These are phyloP conservation scores for Tolypocladium nubicola DNA, from an alignment of 2,329 filamentous ascomycete species.

Conservation along the genomic window DNA sequence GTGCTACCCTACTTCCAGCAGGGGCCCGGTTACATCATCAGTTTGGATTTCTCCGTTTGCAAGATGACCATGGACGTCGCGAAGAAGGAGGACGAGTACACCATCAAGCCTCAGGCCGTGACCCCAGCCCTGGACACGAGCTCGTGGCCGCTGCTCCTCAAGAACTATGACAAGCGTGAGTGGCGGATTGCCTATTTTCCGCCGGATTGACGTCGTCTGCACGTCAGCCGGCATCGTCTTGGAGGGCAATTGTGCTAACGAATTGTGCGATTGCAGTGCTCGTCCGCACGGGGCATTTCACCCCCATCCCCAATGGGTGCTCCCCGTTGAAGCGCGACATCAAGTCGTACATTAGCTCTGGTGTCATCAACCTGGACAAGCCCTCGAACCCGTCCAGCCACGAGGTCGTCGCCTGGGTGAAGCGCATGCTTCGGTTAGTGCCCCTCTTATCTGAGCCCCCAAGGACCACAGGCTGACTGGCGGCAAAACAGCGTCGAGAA, in stretches of 20 bases:
- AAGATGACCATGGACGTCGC: constrained; percentile 38
- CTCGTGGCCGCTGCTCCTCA: constrained; percentile 85
- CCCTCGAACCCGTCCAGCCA: constrained; percentile 96
- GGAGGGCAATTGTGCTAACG: neutral
- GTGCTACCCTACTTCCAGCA: constrained; percentile 6
- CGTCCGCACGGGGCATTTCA: constrained; percentile 92
- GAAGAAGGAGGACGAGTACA: constrained; percentile 47
- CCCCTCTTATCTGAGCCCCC: neutral
- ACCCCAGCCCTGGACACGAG: constrained; percentile 74
- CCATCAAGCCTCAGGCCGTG: constrained; percentile 84
- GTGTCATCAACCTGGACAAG: constrained; percentile 83
- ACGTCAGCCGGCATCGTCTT: neutral
- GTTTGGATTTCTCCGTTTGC: neutral
- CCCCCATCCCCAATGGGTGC: constrained; percentile 88
- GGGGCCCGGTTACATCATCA: constrained; percentile 6
- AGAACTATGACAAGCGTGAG: constrained; percentile 90
- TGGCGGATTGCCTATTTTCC: constrained; percentile 11
- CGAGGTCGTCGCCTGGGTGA: constrained; percentile 98
- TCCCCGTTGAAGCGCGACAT: constrained; percentile 87
- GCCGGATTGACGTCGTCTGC: neutral
- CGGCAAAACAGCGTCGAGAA: constrained; percentile 51
- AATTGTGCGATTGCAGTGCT: constrained; percentile 48
- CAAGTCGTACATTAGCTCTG: constrained; percentile 93
- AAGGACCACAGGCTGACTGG: neutral
- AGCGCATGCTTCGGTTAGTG: constrained; percentile 80